Percentiles rank a stretch among this genome's conserved stretches.
phyloP scores from a whole-genome alignment of 2,329 filamentous ascomycete genomes.

The Annulohypoxylon truncatum region DNA sequence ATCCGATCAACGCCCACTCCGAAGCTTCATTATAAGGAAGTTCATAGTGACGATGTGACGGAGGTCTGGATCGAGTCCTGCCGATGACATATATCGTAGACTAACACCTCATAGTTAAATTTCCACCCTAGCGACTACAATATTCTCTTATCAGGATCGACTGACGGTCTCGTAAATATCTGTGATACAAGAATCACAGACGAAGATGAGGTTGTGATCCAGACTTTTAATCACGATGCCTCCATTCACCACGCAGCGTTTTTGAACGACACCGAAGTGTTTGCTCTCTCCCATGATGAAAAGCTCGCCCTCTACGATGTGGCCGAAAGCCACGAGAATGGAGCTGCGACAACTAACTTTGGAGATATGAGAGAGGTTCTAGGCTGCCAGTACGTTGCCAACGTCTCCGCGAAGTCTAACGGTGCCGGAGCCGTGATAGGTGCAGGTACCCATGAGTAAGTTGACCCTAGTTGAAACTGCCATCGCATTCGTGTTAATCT shows the following conservation, averaged over 20 bases:
- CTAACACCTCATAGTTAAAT: constrained; percentile 59
- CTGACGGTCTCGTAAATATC: constrained; percentile 82
- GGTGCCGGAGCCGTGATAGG: constrained; percentile 70
- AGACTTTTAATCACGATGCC: constrained; percentile 81
- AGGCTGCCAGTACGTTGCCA: constrained; percentile 78
- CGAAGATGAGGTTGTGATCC: constrained; percentile 81
- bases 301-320: constrained; percentile 78
- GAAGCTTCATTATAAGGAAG: constrained; percentile 68
- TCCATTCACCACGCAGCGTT: constrained; percentile 82
- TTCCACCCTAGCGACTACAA: constrained; percentile 71
- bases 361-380: constrained; percentile 76
- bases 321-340: constrained; percentile 71
- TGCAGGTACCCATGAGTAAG: constrained; percentile 75
- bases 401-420: constrained; percentile 70
- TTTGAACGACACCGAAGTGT: constrained; percentile 72
- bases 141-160: constrained; percentile 79
- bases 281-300: constrained; percentile 82
- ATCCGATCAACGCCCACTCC: constrained; percentile 61
- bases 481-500: constrained; percentile 27
- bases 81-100: neutral
- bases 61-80: constrained; percentile 54
- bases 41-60: constrained; percentile 76
- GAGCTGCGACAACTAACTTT: constrained; percentile 66
- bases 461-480: constrained; percentile 29
- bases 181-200: constrained; percentile 77